Evolutionary conservation across 371 early-diverging fungal genomes (phyloP).

Genomic region (Parasitella parasitica): DNA sequence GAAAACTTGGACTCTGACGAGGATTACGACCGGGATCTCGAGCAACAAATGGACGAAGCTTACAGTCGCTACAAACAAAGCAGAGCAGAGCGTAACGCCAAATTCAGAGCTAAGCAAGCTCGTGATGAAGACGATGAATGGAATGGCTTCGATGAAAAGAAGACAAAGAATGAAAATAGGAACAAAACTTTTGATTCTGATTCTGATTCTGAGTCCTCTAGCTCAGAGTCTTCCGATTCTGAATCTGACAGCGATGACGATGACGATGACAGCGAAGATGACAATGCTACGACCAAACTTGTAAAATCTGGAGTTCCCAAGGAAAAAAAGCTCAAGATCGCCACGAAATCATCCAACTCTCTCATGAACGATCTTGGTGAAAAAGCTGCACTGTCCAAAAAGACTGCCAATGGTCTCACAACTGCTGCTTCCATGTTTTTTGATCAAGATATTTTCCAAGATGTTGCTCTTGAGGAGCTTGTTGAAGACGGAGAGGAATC

Average conservation of each 20-base stretch:
- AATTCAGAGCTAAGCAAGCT: slow-evolving; percentile 66
- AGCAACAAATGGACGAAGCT: slow-evolving; percentile 74
- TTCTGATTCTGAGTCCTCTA: slow-evolving; percentile 24
- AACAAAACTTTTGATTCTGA: slow-evolving; percentile 28
- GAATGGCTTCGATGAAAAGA: slow-evolving; percentile 65
- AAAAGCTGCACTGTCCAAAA: slow-evolving; percentile 56
- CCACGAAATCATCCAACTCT: slow-evolving; percentile 43
- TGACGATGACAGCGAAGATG: slow-evolving; percentile 27
- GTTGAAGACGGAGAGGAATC: slow-evolving; percentile 64
- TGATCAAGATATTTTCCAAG: slow-evolving; percentile 90
- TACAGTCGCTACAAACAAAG: slow-evolving; percentile 73
- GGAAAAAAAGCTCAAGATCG: slow-evolving; percentile 24
- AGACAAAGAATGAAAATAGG: slow-evolving; percentile 38
- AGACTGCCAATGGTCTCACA: slow-evolving; percentile 62
- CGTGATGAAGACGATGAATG: slow-evolving; percentile 70
- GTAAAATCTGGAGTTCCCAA: slow-evolving; percentile 14
- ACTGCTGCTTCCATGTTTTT: slow-evolving; percentile 88
- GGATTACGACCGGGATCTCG: slow-evolving; percentile 59
- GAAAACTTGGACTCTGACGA: slow-evolving; percentile 40
- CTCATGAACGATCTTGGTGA: slow-evolving; percentile 62
- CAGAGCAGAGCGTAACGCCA: slow-evolving; percentile 74
- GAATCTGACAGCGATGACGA: slow-evolving; percentile 19
- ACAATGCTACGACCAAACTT: slow-evolving; percentile 37
- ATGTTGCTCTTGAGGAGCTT: slow-evolving; percentile 51
- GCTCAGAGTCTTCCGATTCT: slow-evolving; percentile 19